Evolutionary conservation across 1,284 basidiomycete genomes (phyloP).

Genomic region (Moesziomyces antarcticus): DNA sequence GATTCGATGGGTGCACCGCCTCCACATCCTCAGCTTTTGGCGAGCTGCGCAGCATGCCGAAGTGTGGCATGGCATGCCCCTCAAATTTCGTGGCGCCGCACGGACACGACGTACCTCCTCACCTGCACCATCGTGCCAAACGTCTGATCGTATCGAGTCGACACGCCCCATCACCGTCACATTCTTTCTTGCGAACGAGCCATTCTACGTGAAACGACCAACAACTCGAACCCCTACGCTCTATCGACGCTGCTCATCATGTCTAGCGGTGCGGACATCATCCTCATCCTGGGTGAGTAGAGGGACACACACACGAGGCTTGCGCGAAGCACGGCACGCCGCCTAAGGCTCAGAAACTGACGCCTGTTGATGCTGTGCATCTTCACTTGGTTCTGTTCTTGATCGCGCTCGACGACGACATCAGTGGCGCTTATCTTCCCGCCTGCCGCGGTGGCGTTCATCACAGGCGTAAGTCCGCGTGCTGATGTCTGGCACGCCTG

Average conservation of each 20-base stretch:
- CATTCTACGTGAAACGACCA: neutral
- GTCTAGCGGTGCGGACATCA: slow-evolving; percentile 39
- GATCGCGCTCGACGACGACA: neutral
- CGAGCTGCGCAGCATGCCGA: too few relatives aligned
- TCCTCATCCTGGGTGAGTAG: slow-evolving; percentile 50
- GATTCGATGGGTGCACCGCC: neutral
- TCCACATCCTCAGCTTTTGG: neutral
- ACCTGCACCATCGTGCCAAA: too few relatives aligned
- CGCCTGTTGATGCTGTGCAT: neutral
- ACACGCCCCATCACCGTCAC: neutral
- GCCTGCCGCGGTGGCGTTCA: slow-evolving; percentile 74
- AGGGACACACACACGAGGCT: too few relatives aligned
- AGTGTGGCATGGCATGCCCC: too few relatives aligned
- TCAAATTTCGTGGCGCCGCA: too few relatives aligned
- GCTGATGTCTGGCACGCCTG: too few relatives aligned
- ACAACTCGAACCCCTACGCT: neutral
- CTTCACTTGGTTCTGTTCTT: neutral
- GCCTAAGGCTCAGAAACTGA: too few relatives aligned
- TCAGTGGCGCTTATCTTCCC: slow-evolving; percentile 76
- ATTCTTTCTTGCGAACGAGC: neutral
- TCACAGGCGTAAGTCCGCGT: slow-evolving; percentile 72
- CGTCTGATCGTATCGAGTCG: too few relatives aligned
- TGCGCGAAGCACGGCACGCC: too few relatives aligned
- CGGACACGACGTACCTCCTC: too few relatives aligned
- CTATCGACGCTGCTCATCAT: slow-evolving; percentile 8